These are phyloP conservation scores for Vigna radiata DNA, from an alignment of 306 rosid species.

Conservation along the genomic window DNA sequence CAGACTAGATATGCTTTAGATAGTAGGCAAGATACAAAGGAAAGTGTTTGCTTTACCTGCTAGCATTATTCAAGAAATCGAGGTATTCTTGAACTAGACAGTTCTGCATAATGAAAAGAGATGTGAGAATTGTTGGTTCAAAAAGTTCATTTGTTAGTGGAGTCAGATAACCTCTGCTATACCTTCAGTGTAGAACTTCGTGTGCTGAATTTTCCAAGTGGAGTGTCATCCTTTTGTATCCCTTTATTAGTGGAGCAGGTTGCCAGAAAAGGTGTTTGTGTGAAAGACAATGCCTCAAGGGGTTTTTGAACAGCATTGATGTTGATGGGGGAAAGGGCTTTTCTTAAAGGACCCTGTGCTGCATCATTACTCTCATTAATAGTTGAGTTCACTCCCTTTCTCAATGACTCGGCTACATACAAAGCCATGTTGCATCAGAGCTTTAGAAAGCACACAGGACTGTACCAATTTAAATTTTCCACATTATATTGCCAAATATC, in stretches of 20 bases:
- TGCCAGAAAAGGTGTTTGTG: slow-evolving; percentile 51
- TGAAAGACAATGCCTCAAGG: slow-evolving; percentile 41
- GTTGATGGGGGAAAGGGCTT: slow-evolving; percentile 72
- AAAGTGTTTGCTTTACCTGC: slow-evolving; percentile 59
- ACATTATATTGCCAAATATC: neutral
- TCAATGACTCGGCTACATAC: slow-evolving; percentile 48
- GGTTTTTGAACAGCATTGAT: slow-evolving; percentile 49
- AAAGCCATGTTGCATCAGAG: slow-evolving; percentile 18
- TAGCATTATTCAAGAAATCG: slow-evolving; percentile 81
- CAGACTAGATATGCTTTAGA: slow-evolving; percentile 4
- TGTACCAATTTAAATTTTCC: slow-evolving; percentile 1
- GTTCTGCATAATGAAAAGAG: slow-evolving; percentile 52
- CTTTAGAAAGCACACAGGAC: slow-evolving; percentile 18
- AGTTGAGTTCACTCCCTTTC: slow-evolving; percentile 43
- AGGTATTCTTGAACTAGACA: slow-evolving; percentile 76
- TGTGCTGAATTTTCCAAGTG: slow-evolving; percentile 72
- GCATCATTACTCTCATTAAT: slow-evolving; percentile 44
- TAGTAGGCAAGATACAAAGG: slow-evolving; percentile 5
- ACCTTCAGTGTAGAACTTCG: slow-evolving; percentile 74
- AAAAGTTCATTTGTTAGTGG: slow-evolving; percentile 4
- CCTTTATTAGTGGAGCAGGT: slow-evolving; percentile 46
- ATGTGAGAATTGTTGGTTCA: slow-evolving; percentile 40
- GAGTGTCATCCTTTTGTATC: slow-evolving; percentile 56
- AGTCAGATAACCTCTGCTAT: slow-evolving; percentile 6
- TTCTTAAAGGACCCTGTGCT: slow-evolving; percentile 59